Percentiles rank a stretch among this genome's conserved stretches.
Conservation (phyloP, 139 green algal genomes). For the Chlamydomonas applanata region DNA sequence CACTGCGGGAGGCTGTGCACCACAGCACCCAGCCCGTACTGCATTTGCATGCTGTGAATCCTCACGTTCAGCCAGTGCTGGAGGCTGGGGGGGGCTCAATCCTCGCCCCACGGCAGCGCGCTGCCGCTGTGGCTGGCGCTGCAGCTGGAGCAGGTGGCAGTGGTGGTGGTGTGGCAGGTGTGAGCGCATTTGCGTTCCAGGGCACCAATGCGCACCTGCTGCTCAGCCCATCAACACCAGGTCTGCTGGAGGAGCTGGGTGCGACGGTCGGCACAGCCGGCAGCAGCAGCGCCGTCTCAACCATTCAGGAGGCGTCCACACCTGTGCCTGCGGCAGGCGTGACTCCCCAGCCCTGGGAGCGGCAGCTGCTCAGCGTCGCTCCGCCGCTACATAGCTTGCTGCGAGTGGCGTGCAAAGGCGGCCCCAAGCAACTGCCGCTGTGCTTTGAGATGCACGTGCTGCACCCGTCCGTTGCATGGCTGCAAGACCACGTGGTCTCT, state of each 20-base stretch:
- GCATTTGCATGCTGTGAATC: conserved; percentile 69
- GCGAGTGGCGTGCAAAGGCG: background rate
- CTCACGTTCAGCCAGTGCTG: conserved; percentile 43
- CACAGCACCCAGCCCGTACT: conserved; percentile 38
- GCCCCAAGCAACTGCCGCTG: background rate
- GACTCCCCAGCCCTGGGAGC: conserved; percentile 4
- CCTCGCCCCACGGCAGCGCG: background rate
- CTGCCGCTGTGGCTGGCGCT: background rate
- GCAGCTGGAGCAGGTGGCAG: background rate
- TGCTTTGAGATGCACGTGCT: conserved; percentile 35
- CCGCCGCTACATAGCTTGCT: conserved; percentile 49
- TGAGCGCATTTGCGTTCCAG: conserved; percentile 86
- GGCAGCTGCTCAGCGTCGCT: conserved; percentile 26
- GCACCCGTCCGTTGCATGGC: conserved; percentile 41
- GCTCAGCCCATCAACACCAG: conserved; percentile 12
- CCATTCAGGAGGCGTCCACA: no score
- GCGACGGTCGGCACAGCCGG: no score
- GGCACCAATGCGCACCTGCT: conserved; percentile 79
- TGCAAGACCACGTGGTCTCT: conserved; percentile 68
- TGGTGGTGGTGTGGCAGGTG: conserved; percentile 22
- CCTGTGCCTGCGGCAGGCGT: no score
- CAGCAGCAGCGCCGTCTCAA: no score
- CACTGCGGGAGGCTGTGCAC: conserved; percentile 16
- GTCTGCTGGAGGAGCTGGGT: no score
- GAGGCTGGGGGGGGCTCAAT: background rate